Conservation (phyloP, 768 basidiomycete species). For the Tricholoma furcatifolium region DNA sequence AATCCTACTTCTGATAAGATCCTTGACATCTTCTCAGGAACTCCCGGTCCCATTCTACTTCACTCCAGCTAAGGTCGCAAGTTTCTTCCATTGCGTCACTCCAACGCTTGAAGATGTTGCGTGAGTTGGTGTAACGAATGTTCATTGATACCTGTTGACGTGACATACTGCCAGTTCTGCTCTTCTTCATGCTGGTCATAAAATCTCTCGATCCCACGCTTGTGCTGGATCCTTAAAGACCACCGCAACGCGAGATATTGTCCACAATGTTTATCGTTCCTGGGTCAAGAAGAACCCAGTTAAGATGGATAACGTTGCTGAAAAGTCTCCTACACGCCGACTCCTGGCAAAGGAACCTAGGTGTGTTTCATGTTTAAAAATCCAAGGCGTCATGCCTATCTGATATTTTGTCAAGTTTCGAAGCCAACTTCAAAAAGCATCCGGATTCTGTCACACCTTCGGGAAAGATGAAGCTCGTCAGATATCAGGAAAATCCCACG, state of each 20-base stretch:
- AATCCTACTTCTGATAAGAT: background rate
- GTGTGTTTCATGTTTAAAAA: constrained; percentile 33
- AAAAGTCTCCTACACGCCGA: constrained; percentile 65
- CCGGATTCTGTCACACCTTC: constrained; percentile 59
- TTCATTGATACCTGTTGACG: background rate
- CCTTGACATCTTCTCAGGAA: constrained; percentile 52
- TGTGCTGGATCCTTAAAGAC: constrained; percentile 90
- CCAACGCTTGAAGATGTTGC: constrained; percentile 75
- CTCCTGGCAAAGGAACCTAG: constrained; percentile 67
- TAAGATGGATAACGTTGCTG: constrained; percentile 77
- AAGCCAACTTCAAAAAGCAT: constrained; percentile 78
- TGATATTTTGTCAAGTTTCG: constrained; percentile 33
- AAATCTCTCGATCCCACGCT: constrained; percentile 90
- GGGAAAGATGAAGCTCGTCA: constrained; percentile 72
- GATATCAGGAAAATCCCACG: constrained; percentile 91
- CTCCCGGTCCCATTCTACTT: constrained; percentile 81
- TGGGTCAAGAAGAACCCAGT: constrained; percentile 85
- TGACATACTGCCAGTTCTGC: constrained; percentile 61
- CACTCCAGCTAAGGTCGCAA: constrained; percentile 75
- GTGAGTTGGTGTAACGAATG: constrained; percentile 42
- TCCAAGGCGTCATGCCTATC: constrained; percentile 1
- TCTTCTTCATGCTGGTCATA: constrained; percentile 80
- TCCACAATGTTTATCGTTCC: constrained; percentile 84
- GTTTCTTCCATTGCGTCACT: constrained; percentile 77
- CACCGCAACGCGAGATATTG: constrained; percentile 61